A percentile compares a stretch with the other conserved stretches of the same genome.
phyloP scores from a whole-genome alignment of 768 basidiomycete genomes.

The Chlorophyllum brunneum region DNA sequence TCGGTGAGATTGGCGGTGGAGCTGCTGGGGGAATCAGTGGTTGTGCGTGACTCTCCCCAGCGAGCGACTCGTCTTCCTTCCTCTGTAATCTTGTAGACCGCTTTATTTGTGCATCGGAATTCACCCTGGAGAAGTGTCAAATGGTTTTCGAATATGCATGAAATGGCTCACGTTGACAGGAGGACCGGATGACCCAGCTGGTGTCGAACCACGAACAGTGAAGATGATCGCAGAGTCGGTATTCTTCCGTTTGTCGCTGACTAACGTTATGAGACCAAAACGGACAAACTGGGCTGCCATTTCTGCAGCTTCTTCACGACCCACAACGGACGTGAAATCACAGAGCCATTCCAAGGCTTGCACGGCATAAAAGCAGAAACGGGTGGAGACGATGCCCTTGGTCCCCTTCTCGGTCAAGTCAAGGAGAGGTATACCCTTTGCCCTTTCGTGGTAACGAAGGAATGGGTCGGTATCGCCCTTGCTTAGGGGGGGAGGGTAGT shows the following conservation, averaged over 20 bases:
- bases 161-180: slow-evolving; percentile 58
- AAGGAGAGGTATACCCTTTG: slow-evolving; percentile 66
- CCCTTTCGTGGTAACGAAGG: slow-evolving; percentile 74
- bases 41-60: slow-evolving; percentile 59
- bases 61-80: slow-evolving; percentile 84
- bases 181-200: slow-evolving; percentile 56
- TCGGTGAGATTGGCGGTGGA: slow-evolving; percentile 59
- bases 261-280: slow-evolving; percentile 84
- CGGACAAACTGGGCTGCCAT: slow-evolving; percentile 98
- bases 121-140: slow-evolving; percentile 49
- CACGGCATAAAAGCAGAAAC: slow-evolving; percentile 81
- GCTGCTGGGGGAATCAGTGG: slow-evolving; percentile 54
- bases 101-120: slow-evolving; percentile 94
- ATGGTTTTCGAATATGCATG: slow-evolving; percentile 14
- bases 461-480: slow-evolving; percentile 53
- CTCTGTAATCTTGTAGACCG: slow-evolving; percentile 91
- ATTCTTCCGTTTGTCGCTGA: slow-evolving; percentile 88
- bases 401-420: slow-evolving; percentile 69
- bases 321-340: slow-evolving; percentile 95
- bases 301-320: slow-evolving; percentile 94
- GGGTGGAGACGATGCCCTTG: slow-evolving; percentile 47
- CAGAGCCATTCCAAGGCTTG: slow-evolving; percentile 94
- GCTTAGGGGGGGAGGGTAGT: slow-evolving; percentile 53
- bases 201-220: slow-evolving; percentile 80
- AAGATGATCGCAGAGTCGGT: slow-evolving; percentile 93